Evolutionary conservation across 495 filamentous ascomycete species (phyloP), one percentile per base, ranked within the genome.

Genomic region (Clavariopsis aquatica): DNA sequence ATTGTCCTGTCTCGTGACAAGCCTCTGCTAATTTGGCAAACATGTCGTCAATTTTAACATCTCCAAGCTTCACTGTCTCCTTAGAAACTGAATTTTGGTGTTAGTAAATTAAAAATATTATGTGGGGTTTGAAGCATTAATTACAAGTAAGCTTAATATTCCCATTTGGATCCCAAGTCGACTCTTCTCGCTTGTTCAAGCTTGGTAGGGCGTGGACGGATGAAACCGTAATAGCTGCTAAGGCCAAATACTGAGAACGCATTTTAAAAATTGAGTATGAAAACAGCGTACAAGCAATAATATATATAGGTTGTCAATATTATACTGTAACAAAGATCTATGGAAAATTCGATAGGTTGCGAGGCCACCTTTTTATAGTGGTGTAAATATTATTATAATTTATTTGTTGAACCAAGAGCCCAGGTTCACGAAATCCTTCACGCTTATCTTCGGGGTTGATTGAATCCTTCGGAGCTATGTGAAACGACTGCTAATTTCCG

Each of bases 61-160:
- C 53, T 20, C 53, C 53, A 20, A 57, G 31, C 31, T 36, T 57
- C 5, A 41, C 31, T 19, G 26, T 57, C 17, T 34, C 53, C 24
- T 24, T 17, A n/a, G 20, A 24, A 23, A 52, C 49, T 52, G 27
- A 7, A 23, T 24, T 6, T 24, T 17, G 10, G 6, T 34, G 31
- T 34, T 34, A 24, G 24, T 8, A 23, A 29, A 23, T 24, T 52
- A 6, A 23, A 8, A 17, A 15, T 15, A 6, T 15, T 9, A n/a
- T 24, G 7, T 24, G 12, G 15, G 24, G 15, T 9, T 17, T 17
- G 26, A 20, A 17, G 49, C 12, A 22, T 9, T 13, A 20, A 9
- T 52, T 52, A 52, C 49, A 52, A 17, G 49, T 52, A 23, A 52
- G 49, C 27, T 52, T 52, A 23, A 52, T 52, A 24, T 52, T 52